Evolutionary conservation across 2,329 filamentous ascomycete species (phyloP), one percentile per base, ranked within the genome.

Genomic region (Sporothrix sp.): DNA sequence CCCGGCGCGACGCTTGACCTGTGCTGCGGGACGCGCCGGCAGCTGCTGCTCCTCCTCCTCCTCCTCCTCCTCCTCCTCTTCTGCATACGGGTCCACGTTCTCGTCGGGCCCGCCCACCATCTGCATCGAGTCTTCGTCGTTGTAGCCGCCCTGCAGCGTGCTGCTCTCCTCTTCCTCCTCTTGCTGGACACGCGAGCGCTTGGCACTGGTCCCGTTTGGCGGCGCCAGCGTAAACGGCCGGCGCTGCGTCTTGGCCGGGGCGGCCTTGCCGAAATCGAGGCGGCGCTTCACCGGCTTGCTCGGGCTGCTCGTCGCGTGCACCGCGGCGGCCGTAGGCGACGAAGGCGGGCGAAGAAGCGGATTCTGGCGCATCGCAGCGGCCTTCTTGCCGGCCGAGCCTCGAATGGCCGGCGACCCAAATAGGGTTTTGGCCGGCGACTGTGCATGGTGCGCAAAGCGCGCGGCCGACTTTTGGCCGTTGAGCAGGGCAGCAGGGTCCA

Each of bases 401-500:
- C 58, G 74, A 54, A 79, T 74, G 23, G 83, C 80, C 0, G 83
- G 83, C 2, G 76, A 79, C 11, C 71, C 68, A 23, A 80, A 70
- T 30, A 73, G 68, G 3, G 82, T 82, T 64, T 84, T 85, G 50
- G 76, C 71, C 1, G 84, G 84, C 2, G 82, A 85, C 47, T 69
- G 71, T 10, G 25, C 25, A 6, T 28, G 25, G 36, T 73, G 71
- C 9, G 58, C 77, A 67, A 68, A 64, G 42, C 71, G 74, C 16
- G 65, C 62, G 67, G 67, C 59, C 72, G 66, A 28, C 20, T 67
- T 73, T 67, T 63, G 79, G 58, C 63, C 71, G 57, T 71, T 75
- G 47, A 78, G 69, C 28, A 76, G 63, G 3, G 76, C 75, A 30
- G 68, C 69, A 10, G 76, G 75, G 2, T 74, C 75, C n/a, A 74